These are phyloP conservation scores for Xanthoceras sorbifolium DNA, from an alignment of 345 rosid genomes.

Conservation along the genomic window DNA sequence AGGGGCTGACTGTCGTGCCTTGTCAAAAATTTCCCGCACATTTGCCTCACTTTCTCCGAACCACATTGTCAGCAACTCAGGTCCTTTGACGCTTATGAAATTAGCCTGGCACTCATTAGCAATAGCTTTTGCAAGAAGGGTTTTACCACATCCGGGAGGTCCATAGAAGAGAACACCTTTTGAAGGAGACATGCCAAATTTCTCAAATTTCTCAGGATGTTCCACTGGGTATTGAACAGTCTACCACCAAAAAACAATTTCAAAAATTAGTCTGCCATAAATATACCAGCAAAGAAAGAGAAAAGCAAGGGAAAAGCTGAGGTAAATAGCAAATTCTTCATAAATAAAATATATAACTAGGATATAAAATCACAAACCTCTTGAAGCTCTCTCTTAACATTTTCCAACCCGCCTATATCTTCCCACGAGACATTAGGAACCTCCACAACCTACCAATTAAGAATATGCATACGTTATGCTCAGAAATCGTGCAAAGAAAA, in stretches of 20 bases:
- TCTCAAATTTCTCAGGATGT: conserved; percentile 45
- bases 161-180: conserved; percentile 43
- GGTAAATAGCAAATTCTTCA: not conserved
- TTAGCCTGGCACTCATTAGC: conserved; percentile 44
- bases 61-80: conserved; percentile 42
- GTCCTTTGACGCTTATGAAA: conserved; percentile 39
- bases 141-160: conserved; percentile 41
- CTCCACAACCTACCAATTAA: conserved; percentile 34
- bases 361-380: conserved; percentile 31
- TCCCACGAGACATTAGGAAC: conserved; percentile 44
- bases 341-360: not conserved
- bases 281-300: not conserved
- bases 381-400: conserved; percentile 38
- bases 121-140: conserved; percentile 43
- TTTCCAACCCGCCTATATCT: conserved; percentile 41
- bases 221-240: conserved; percentile 44
- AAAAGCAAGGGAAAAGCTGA: not conserved
- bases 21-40: conserved; percentile 39
- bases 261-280: not conserved
- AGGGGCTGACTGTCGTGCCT: conserved; percentile 42
- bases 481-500: not conserved
- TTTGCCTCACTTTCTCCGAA: conserved; percentile 45
- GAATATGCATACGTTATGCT: not conserved
- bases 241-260: conserved; percentile 16
- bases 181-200: conserved; percentile 45